A percentile compares a stretch with the other conserved stretches of the same genome.
Conservation (phyloP, 129 eudicot species). For the Gnaphalium uliginosum region DNA sequence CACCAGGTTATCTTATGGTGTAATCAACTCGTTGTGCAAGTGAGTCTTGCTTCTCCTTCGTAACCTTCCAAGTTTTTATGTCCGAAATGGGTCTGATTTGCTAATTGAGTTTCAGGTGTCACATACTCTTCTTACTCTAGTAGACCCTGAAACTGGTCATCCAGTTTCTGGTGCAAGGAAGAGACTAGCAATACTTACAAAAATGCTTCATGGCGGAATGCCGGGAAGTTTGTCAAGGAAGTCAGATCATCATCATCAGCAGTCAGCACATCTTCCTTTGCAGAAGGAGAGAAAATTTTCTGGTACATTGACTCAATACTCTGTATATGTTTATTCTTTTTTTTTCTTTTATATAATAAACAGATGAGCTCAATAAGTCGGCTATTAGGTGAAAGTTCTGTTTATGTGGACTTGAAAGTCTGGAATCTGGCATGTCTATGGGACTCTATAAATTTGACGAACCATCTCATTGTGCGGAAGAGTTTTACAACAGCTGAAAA, state of each 20-base stretch:
- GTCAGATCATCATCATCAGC: slow-evolving; percentile 31
- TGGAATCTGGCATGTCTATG: background rate
- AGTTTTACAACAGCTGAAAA: background rate
- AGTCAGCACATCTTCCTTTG: slow-evolving; percentile 32
- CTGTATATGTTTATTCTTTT: background rate
- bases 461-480: background rate
- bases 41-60: slow-evolving; percentile 40
- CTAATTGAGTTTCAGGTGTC: slow-evolving; percentile 65
- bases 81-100: slow-evolving; percentile 29
- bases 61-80: slow-evolving; percentile 14
- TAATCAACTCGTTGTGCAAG: slow-evolving; percentile 95
- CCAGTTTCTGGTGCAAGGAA: slow-evolving; percentile 54
- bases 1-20: slow-evolving; percentile 99
- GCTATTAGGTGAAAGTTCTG: slow-evolving; percentile 12
- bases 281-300: slow-evolving; percentile 38
- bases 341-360: background rate
- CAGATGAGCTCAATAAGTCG: slow-evolving; percentile 3
- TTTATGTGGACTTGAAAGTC: background rate
- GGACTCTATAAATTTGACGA: background rate
- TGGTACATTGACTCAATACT: slow-evolving; percentile 47
- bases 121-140: slow-evolving; percentile 88
- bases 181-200: slow-evolving; percentile 66
- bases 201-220: slow-evolving; percentile 83
- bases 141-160: slow-evolving; percentile 69
- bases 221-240: slow-evolving; percentile 55